Conservation (phyloP, 306 rosid species). For the Ochetophila trinervis region DNA sequence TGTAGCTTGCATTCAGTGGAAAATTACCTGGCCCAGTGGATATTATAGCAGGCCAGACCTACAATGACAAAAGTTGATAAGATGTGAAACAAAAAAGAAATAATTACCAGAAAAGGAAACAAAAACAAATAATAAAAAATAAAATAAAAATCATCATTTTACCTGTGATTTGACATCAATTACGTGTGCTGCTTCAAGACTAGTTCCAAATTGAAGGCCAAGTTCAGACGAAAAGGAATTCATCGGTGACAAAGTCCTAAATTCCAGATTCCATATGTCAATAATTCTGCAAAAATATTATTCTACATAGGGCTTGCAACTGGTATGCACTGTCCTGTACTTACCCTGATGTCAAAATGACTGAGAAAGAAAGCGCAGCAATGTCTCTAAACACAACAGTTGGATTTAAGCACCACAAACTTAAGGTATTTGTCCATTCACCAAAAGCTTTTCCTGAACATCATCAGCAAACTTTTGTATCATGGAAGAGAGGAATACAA, state of each 20-base stretch:
- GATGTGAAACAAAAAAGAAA: slow-evolving; percentile 26
- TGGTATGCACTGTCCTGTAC: slow-evolving; percentile 14
- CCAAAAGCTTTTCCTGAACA: slow-evolving; percentile 62
- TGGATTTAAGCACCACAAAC: slow-evolving; percentile 98
- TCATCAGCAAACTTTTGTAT: slow-evolving; percentile 18
- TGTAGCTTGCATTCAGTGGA: slow-evolving; percentile 89
- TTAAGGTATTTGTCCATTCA: slow-evolving; percentile 74
- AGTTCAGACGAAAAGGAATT: slow-evolving; percentile 90
- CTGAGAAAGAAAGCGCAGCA: slow-evolving; percentile 76
- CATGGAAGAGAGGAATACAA: not conserved
- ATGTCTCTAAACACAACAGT: slow-evolving; percentile 91
- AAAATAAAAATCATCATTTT: slow-evolving; percentile 8
- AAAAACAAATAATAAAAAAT: slow-evolving; percentile 1
- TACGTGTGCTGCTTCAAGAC: slow-evolving; percentile 94
- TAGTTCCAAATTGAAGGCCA: slow-evolving; percentile 79
- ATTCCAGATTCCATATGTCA: slow-evolving; percentile 22
- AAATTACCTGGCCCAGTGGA: slow-evolving; percentile 75
- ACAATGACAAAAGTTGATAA: slow-evolving; percentile 30
- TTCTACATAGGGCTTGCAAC: not conserved
- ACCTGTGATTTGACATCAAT: slow-evolving; percentile 87
- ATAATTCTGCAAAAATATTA: slow-evolving; percentile 1
- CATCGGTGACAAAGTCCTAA: slow-evolving; percentile 93
- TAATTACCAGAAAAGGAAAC: slow-evolving; percentile 19
- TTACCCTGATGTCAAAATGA: slow-evolving; percentile 92
- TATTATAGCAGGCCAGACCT: slow-evolving; percentile 92